Conservation (phyloP, 805 yeast species). For the Metschnikowia bowlesiae region DNA sequence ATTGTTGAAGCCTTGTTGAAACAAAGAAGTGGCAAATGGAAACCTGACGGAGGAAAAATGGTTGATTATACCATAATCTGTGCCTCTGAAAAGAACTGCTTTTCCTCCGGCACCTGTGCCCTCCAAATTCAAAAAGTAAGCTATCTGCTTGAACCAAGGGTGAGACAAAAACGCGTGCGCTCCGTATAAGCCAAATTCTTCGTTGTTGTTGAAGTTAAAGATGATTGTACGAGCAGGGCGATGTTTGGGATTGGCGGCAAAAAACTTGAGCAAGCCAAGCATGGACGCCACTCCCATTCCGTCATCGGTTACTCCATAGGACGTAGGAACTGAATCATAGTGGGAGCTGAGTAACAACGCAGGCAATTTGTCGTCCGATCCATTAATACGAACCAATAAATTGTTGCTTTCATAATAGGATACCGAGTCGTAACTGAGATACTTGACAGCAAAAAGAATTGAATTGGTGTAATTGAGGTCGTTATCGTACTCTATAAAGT, state of each 20-base stretch:
- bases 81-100: constrained; percentile 77
- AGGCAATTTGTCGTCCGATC: constrained; percentile 51
- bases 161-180: constrained; percentile 70
- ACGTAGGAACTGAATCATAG: constrained; percentile 83
- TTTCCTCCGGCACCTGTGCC: constrained; percentile 93
- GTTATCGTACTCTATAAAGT: constrained; percentile 36
- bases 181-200: constrained; percentile 83
- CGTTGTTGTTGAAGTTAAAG: constrained; percentile 85
- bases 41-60: constrained; percentile 50
- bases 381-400: constrained; percentile 69
- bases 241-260: constrained; percentile 22
- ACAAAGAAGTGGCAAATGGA: constrained; percentile 77
- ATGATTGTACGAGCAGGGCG: constrained; percentile 70
- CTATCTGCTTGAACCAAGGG: constrained; percentile 61
- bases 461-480: constrained; percentile 41
- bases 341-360: constrained; percentile 81
- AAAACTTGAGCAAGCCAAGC: constrained; percentile 61
- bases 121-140: constrained; percentile 74
- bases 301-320: constrained; percentile 87
- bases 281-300: constrained; percentile 84
- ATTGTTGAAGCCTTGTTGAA: constrained; percentile 79
- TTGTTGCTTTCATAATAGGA: constrained; percentile 82
- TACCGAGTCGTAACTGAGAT: constrained; percentile 46
- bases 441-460: constrained; percentile 49
- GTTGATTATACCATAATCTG: constrained; percentile 67